Conservation (phyloP, 2,329 filamentous ascomycete species). For the Ascochyta fabae region DNA sequence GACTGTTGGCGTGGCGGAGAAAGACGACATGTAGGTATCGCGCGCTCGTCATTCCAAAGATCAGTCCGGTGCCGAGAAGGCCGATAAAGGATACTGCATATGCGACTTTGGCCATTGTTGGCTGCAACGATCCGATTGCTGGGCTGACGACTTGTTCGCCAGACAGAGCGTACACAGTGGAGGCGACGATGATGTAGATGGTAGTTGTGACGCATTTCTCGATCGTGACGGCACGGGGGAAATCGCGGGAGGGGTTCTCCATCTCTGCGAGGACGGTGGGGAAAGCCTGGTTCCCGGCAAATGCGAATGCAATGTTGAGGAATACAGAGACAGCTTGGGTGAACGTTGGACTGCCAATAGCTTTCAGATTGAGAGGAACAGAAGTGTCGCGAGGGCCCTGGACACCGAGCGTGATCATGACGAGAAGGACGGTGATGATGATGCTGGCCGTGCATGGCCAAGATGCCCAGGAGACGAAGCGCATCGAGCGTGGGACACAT, state of each 20-base stretch:
- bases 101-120: slow-evolving; percentile 31
- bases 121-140: slow-evolving; percentile 30
- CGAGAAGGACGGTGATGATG: slow-evolving; percentile 30
- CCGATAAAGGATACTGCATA: slow-evolving; percentile 32
- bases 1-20: slow-evolving; percentile 25
- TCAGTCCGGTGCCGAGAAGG: slow-evolving; percentile 33
- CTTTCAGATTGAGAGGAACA: slow-evolving; percentile 32
- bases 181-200: slow-evolving; percentile 32
- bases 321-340: slow-evolving; percentile 32
- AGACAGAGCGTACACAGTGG: slow-evolving; percentile 32
- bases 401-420: slow-evolving; percentile 37
- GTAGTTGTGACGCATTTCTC: slow-evolving; percentile 32
- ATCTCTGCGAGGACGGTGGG: slow-evolving; percentile 37
- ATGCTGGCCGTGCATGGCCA: slow-evolving; percentile 36
- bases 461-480: slow-evolving; percentile 37
- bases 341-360: slow-evolving; percentile 31
- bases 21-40: slow-evolving; percentile 34
- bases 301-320: slow-evolving; percentile 39
- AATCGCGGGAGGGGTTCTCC: slow-evolving; percentile 36
- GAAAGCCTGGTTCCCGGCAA: slow-evolving; percentile 38
- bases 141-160: slow-evolving; percentile 36
- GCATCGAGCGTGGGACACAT: slow-evolving; percentile 37
- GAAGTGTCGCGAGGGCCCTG: slow-evolving; percentile 29
- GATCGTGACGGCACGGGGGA: slow-evolving; percentile 34
- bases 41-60: slow-evolving; percentile 33